Evolutionary conservation across 495 filamentous ascomycete species (phyloP), one percentile per base, ranked within the genome.

Genomic region (Aeminium ludgeri): DNA sequence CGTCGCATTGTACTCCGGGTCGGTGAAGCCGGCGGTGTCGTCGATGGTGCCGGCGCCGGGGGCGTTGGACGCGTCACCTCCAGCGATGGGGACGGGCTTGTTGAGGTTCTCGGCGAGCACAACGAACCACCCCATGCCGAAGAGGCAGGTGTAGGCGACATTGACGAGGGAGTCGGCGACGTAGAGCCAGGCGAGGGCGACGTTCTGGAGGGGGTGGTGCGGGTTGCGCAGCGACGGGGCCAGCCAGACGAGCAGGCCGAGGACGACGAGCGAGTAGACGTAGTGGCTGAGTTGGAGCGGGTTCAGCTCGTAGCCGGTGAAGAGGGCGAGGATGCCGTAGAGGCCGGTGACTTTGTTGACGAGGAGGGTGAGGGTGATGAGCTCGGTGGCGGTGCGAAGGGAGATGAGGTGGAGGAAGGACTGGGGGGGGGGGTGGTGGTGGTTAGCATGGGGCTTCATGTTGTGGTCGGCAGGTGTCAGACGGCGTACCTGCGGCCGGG

Each of bases 261-360:
- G 73, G 20, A 74, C 71, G 48, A 71, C 20, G 25, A 86, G 57
- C n/a, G 77, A 84, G 66, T 86, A 83, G 28, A 91, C 67, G 69
- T 91, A 94, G 71, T 61, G 60, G 40, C 49, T 53, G 39, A 61
- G 52, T 55, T 62, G 61, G 11, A 59, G 50, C 11, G 45, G 41
- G 35, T 55, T 55, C 47, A 64, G 54, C 10, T 48, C 30, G 37
- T 54, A 57, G 50, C 60, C 60, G 32, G 60, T 63, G 28, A 63
- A 47, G 48, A 91, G 66, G 36, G 86, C 83, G 44, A 94, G 78
- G 38, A 94, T 66, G 52, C 86, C 86, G 61, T 86, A 93, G 46
- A 92, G 63, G 40, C 82, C 83, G 41, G 82, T 82, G 46, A 80
- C 68, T 61, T 92, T 92, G 65, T 94, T 94, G 55, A 93, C 69